Base-by-base conservation (phyloP, 495 filamentous ascomycete genomes). In the Penicillium goetzii region DNA sequence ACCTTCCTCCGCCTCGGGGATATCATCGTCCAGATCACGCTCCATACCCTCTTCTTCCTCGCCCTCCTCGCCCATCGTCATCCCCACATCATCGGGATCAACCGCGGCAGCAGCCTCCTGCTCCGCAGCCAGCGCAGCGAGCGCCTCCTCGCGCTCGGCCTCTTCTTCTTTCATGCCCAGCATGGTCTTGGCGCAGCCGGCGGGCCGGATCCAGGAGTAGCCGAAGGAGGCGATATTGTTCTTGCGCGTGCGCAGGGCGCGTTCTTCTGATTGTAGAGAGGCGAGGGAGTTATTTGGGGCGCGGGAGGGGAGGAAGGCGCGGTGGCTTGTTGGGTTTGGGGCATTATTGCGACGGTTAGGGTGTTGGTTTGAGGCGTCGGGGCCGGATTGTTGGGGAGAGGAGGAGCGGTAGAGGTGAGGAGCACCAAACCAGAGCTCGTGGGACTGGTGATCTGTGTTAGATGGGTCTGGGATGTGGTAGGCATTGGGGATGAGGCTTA, bases 81-180 rank as follows among this genome's bases (percentile, higher is more conserved):
- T 62, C 15, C 65, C 76, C 34, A 63, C 61, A 26, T 65, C 68
- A 54, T 66, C 67, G 11, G 72, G 70, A 26, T 70, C 67, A 32
- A 72, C 81, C 59, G 88, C 87, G 56, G 78, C 79, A 17, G 86
- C 84, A 51, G 85, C 85, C 10, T 88, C 81, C 74, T 85, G 82
- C 68, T 92, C 90, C n/a, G 89, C 83, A 17, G 83, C 79, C 59
- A 90, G 72, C 0, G 86, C 88, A 56, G 88, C 87, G 52, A 89
- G 82, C n/a, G 90, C 87, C 72, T 96, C 92, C 67, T 90, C 88
- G 41, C 87, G 82, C 79, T 96, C 92, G 21, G 89, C 85, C 28
- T 87, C 82, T 80, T 94, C 92, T 69, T 93, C 92, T 60, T 85
- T 86, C 73, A 91, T 80, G 58, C 90, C 89, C 63, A 90, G 84